phyloP scores from a whole-genome alignment of 768 basidiomycete genomes.

The Pisolithus marmoratus region DNA sequence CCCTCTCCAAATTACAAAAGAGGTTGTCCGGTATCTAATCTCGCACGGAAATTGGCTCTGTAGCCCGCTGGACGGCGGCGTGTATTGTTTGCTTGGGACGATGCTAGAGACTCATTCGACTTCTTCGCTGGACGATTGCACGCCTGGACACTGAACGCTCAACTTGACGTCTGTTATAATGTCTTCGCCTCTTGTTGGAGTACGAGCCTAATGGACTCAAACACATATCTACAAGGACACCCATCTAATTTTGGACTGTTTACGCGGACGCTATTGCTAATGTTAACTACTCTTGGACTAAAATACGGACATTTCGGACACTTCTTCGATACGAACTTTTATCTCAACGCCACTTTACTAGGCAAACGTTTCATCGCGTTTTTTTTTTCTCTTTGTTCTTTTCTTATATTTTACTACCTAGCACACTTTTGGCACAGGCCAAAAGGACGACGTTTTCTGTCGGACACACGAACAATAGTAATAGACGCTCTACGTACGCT shows the following conservation, averaged over 20 bases:
- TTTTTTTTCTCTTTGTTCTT: no score
- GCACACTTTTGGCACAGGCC: background rate
- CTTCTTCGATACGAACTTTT: no score
- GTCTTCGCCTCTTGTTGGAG: slow-evolving; percentile 8
- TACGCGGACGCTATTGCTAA: background rate
- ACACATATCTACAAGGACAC: background rate
- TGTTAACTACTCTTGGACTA: background rate
- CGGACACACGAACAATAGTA: background rate
- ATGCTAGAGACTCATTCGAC: background rate
- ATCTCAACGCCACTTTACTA: no score
- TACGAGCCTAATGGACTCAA: background rate
- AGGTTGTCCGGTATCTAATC: slow-evolving; percentile 24
- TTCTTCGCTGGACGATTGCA: slow-evolving; percentile 3
- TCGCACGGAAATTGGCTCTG: background rate
- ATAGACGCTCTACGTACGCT: background rate
- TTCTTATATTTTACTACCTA: background rate
- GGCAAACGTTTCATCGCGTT: no score
- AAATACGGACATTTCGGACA: background rate
- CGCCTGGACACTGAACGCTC: slow-evolving; percentile 4
- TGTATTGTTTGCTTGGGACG: slow-evolving; percentile 13
- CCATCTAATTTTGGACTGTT: background rate
- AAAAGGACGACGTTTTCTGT: background rate
- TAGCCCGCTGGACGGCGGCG: slow-evolving; percentile 1
- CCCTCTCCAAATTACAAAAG: slow-evolving; percentile 27
- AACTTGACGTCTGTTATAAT: slow-evolving; percentile 6